A percentile compares a stretch with the other conserved stretches of the same genome.
Evolutionary conservation across 2,329 filamentous ascomycete species (phyloP).

Genomic region (Aspergillus flavus): DNA sequence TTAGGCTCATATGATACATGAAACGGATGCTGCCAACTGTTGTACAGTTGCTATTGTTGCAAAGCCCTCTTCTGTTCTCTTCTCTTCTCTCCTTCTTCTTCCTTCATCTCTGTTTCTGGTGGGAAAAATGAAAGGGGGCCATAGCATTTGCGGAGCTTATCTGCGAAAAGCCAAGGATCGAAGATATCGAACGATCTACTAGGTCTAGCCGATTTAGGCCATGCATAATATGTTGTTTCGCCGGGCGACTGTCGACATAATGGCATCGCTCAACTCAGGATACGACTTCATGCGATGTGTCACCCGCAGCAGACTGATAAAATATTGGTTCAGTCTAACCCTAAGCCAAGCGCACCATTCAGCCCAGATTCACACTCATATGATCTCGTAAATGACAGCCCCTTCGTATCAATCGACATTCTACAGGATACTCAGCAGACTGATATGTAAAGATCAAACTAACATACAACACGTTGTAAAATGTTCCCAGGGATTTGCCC

Average conservation of each 20-base stretch:
- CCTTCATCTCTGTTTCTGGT: too few relatives aligned
- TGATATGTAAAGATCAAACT: too few relatives aligned
- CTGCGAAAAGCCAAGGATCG: background rate
- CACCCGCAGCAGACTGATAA: background rate
- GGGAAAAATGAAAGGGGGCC: too few relatives aligned
- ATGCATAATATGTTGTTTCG: background rate
- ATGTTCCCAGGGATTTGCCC: background rate
- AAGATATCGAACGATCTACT: too few relatives aligned
- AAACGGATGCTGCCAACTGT: background rate
- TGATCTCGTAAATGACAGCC: background rate
- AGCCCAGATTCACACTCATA: background rate
- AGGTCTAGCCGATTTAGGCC: background rate
- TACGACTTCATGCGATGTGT: background rate
- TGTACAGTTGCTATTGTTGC: background rate
- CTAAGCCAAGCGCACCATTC: background rate
- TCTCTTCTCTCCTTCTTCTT: too few relatives aligned
- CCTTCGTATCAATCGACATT: background rate
- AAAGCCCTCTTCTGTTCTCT: background rate
- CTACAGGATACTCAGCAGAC: too few relatives aligned
- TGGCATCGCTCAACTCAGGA: background rate
- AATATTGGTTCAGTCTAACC: background rate
- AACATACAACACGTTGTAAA: background rate
- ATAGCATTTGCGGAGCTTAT: too few relatives aligned
- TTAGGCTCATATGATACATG: background rate
- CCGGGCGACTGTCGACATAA: background rate